Conservation (phyloP, 345 rosid species). For the Rhodamnia argentea region DNA sequence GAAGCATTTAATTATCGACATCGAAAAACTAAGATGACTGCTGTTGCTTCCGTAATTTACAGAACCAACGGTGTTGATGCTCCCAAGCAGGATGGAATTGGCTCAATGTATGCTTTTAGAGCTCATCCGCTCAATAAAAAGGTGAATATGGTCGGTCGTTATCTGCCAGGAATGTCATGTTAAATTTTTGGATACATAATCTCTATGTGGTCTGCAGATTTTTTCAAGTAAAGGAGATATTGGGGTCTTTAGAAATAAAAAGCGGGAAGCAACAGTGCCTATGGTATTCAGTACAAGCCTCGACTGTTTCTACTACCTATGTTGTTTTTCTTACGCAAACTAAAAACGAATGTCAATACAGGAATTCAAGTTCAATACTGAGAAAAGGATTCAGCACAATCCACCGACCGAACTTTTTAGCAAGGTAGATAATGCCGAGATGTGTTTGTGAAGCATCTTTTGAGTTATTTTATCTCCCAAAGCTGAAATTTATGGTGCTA, state of each 20-base stretch:
- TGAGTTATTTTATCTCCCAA: too few species aligned
- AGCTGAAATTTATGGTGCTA: background rate
- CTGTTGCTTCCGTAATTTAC: background rate
- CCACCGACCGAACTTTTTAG: constrained; percentile 76
- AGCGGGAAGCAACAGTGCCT: constrained; percentile 71
- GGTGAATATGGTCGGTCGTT: constrained; percentile 28
- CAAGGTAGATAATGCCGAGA: constrained; percentile 39
- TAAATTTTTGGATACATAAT: background rate
- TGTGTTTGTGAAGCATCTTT: background rate
- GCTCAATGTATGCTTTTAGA: constrained; percentile 31
- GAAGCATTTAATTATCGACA: background rate
- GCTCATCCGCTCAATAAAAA: constrained; percentile 65
- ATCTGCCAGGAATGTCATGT: constrained; percentile 1
- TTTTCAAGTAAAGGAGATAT: constrained; percentile 74
- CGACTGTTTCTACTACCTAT: background rate
- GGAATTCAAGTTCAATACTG: constrained; percentile 68
- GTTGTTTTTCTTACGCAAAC: background rate
- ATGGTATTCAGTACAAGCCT: constrained; percentile 29
- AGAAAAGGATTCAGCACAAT: constrained; percentile 46
- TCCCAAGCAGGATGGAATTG: constrained; percentile 26
- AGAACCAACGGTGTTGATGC: constrained; percentile 14
- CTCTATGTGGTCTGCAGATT: constrained; percentile 31
- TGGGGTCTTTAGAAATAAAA: constrained; percentile 58
- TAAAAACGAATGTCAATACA: constrained; percentile 13
- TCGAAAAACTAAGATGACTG: background rate